phyloP scores from a whole-genome alignment of 2,329 filamentous ascomycete species.

The Aspergillus jensenii region DNA sequence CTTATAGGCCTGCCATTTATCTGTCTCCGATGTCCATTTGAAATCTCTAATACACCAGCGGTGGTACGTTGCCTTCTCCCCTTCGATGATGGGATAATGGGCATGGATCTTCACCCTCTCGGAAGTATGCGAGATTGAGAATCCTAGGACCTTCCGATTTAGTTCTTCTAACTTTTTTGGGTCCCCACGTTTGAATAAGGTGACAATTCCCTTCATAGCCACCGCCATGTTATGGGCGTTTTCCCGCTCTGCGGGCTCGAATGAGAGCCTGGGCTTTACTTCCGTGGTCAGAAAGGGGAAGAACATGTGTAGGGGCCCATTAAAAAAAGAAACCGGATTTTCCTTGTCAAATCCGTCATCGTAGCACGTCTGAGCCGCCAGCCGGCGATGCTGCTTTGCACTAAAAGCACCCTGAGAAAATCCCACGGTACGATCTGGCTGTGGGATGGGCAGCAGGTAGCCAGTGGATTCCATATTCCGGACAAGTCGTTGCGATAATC shows the following conservation, averaged over 20 bases:
- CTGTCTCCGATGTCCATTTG: background rate
- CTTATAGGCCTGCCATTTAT: slow-evolving; percentile 4
- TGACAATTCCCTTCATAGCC: slow-evolving; percentile 1
- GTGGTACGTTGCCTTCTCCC: background rate
- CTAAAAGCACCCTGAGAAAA: background rate
- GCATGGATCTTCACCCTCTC: background rate
- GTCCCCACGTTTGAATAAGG: background rate
- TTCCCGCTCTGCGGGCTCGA: background rate
- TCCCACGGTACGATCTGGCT: slow-evolving; percentile 5
- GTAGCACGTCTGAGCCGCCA: background rate
- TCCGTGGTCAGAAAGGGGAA: slow-evolving; percentile 7
- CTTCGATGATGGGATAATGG: background rate
- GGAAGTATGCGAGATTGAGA: slow-evolving; percentile 1
- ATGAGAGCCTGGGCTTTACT: background rate
- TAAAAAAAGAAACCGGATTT: background rate
- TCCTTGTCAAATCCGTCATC: background rate
- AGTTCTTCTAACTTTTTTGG: background rate
- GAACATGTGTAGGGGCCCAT: background rate
- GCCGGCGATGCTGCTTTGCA: background rate
- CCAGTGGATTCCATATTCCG: background rate
- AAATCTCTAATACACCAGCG: background rate
- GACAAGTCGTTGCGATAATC: background rate
- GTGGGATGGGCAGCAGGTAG: background rate
- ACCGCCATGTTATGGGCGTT: slow-evolving; percentile 5
- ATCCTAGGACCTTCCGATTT: slow-evolving; percentile 3